Evolutionary conservation across 495 filamentous ascomycete genomes (phyloP).

Genomic region (Chlorociboria aeruginascens): DNA sequence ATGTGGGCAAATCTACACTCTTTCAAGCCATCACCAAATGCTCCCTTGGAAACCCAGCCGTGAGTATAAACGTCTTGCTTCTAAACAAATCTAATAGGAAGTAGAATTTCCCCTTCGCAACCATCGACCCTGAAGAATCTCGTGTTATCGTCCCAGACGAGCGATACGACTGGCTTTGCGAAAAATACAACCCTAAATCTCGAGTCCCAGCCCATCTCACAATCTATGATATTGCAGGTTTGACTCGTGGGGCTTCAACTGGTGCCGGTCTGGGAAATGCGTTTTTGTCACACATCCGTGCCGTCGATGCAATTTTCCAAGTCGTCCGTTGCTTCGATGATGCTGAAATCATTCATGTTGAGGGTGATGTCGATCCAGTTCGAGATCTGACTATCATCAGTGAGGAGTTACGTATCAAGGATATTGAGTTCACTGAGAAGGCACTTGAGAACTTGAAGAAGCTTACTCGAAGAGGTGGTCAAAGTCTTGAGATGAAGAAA

Average conservation of each 20-base stretch:
- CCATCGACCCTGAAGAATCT: slow-evolving; percentile 97
- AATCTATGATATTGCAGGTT: slow-evolving; percentile 97
- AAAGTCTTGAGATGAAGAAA: slow-evolving; percentile 97
- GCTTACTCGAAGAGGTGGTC: slow-evolving; percentile 86
- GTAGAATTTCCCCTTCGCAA: slow-evolving; percentile 97
- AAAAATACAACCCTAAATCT: slow-evolving; percentile 96
- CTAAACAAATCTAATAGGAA: slow-evolving; percentile 1
- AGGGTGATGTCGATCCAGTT: slow-evolving; percentile 92
- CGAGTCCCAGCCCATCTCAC: slow-evolving; percentile 92
- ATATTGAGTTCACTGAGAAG: slow-evolving; percentile 98
- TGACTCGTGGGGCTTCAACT: slow-evolving; percentile 92
- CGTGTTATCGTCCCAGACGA: slow-evolving; percentile 96
- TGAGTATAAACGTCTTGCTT: slow-evolving; percentile 27
- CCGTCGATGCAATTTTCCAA: slow-evolving; percentile 99
- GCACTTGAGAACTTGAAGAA: slow-evolving; percentile 79
- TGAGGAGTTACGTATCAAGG: slow-evolving; percentile 93
- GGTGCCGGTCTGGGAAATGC: slow-evolving; percentile 96
- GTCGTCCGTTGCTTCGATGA: slow-evolving; percentile 98
- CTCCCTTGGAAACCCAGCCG: slow-evolving; percentile 91
- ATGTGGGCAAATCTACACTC: slow-evolving; percentile 98
- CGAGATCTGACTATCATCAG: slow-evolving; percentile 94
- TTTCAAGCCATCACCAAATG: slow-evolving; percentile 99
- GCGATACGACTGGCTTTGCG: slow-evolving; percentile 88
- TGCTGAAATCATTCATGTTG: slow-evolving; percentile 98
- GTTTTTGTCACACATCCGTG: slow-evolving; percentile 97